Conservation (phyloP, 2,329 filamentous ascomycete species). For the Aspergillus melleus region DNA sequence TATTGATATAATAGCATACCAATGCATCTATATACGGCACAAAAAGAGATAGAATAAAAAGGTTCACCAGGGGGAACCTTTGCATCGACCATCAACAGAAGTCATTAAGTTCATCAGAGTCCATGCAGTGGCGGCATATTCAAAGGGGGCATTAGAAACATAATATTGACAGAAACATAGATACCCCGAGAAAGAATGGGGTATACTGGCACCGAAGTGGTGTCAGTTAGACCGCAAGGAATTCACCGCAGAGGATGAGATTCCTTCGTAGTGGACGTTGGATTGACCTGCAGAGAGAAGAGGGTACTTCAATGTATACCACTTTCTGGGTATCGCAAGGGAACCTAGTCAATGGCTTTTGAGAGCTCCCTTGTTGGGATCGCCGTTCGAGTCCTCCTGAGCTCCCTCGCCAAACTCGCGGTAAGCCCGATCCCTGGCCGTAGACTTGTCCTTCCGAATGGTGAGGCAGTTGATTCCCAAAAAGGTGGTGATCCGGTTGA, state of each 20-base stretch:
- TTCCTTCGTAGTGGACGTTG: background rate
- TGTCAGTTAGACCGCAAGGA: background rate
- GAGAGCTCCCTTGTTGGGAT: constrained; percentile 17
- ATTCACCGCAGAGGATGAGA: background rate
- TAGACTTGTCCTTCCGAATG: constrained; percentile 54
- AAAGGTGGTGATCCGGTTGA: constrained; percentile 86
- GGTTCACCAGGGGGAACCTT: constrained; percentile 6
- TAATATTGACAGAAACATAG: constrained; percentile 10
- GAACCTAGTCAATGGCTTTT: constrained; percentile 20
- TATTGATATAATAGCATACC: constrained; percentile 16
- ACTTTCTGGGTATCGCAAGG: background rate
- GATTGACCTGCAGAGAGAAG: background rate
- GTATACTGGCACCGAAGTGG: background rate
- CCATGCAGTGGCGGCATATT: constrained; percentile 10
- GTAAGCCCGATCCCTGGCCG: constrained; percentile 36
- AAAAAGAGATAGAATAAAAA: background rate
- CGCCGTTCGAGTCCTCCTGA: constrained; percentile 10
- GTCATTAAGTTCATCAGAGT: constrained; percentile 20
- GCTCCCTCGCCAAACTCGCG: constrained; percentile 34
- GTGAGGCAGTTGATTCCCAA: constrained; percentile 94
- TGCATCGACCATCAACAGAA: constrained; percentile 13
- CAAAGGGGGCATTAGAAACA: constrained; percentile 15
- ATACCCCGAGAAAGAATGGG: constrained; percentile 1
- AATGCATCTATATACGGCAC: constrained; percentile 17
- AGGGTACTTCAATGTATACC: background rate